These are phyloP conservation scores for Apiospora marii DNA, from an alignment of 2,329 filamentous ascomycete species.

Conservation along the genomic window DNA sequence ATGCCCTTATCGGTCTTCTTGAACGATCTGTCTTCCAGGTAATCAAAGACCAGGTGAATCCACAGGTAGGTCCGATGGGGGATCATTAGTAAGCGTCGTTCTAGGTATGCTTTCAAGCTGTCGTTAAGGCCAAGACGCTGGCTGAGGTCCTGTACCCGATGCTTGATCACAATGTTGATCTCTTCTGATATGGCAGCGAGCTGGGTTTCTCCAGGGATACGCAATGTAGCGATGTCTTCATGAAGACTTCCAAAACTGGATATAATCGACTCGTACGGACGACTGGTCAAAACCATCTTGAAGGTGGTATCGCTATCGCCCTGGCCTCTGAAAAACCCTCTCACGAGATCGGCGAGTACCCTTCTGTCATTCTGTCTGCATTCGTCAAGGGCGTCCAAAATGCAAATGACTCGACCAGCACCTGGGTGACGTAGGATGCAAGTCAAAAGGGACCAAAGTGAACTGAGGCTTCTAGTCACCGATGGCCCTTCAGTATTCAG, in stretches of 20 bases:
- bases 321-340: background rate
- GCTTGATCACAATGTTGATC: background rate
- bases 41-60: slow-evolving; percentile 46
- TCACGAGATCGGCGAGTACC: background rate
- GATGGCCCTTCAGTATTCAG: background rate
- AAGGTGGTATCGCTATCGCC: background rate
- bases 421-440: background rate
- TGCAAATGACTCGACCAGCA: background rate
- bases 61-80: slow-evolving; percentile 48
- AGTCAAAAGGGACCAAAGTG: background rate
- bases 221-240: background rate
- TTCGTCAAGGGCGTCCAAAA: background rate
- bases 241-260: background rate
- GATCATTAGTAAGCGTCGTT: slow-evolving; percentile 30
- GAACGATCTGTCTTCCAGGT: slow-evolving; percentile 31
- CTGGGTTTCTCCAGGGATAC: background rate
- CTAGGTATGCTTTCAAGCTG: slow-evolving; percentile 26
- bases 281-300: background rate
- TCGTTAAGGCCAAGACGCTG: rapidly evolving
- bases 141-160: background rate
- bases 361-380: background rate
- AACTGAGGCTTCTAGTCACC: background rate
- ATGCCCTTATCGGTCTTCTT: background rate
- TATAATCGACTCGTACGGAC: background rate
- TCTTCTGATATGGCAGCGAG: background rate